Evolutionary conservation across 192 early-diverging fungal species (phyloP), one percentile per base, ranked within the genome.

Genomic region (Linnemannia exigua): DNA sequence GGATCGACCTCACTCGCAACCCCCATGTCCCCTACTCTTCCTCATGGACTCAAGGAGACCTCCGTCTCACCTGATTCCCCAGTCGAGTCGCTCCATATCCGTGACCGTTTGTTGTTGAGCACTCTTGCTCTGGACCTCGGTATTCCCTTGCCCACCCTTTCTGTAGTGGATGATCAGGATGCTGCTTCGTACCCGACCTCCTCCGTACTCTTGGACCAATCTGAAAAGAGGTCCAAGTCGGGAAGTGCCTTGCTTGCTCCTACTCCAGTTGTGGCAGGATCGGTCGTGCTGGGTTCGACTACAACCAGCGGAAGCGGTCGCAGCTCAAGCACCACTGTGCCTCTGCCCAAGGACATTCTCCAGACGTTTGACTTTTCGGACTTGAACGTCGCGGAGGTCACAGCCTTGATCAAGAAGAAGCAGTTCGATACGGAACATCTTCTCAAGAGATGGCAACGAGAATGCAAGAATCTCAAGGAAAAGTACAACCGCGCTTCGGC

Each of bases 401-500:
- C 70, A 20, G 58, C 67, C 12, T 38, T 80, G 51, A 80, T 86
- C 74, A 86, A 86, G 58, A 82, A 83, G 81, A 88, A 79, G 66
- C 54, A 76, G 51, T 69, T 67, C 73, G 80, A 79, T 35, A 79
- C 81, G 5, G 81, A 88, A 41, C 80, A 83, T 50, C 68, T 82
- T 22, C 75, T 88, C 33, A 84, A 81, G 75, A 75, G 87, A 63
- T 88, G 87, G 87, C 77, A 88, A 35, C 81, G 87, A 5, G 87
- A 88, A 46, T 82, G 75, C 70, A 79, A 74, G 50, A 48, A 41
- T 31, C 75, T 83, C 52, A 68, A 85, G 88, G 91, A 92, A 41
- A 92, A 91, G 81, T 91, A 92, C 72, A 72, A 74, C 48, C 84
- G 84, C 67, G 79, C 77, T 1, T 41, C 76, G 2, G 38, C 67